Evolutionary conservation across 2,329 filamentous ascomycete species (phyloP), one percentile per base, ranked within the genome.

Genomic region (Drechslerella stenobrocha): DNA sequence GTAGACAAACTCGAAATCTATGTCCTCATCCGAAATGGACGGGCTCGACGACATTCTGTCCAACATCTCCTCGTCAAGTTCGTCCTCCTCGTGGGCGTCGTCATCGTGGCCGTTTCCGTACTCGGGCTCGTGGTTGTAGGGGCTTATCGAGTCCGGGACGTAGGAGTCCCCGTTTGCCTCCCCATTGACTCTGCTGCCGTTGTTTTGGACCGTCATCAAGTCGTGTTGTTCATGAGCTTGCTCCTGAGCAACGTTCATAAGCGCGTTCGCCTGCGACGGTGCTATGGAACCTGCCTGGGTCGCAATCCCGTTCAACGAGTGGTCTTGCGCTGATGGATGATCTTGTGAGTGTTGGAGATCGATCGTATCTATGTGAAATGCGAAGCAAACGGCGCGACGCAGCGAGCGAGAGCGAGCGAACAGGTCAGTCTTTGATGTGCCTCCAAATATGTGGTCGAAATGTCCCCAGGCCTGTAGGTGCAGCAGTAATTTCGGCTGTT

Each of bases 1-100:
- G 79, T 98, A 98, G 69, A 98, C 93, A 78, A 97, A 97, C 77
- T 97, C 92, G 80, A 98, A 97, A 81, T 98, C 93, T 78, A 98
- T 98, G 75, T 98, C 93, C 83, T 98, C 93, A 97, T 69, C 64
- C 26, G 64, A 69, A 18, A 69, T 69, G 73, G 92, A 97, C 75
- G 93, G 93, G 74, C 92, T 97, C 78, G 91, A 97, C 74, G 92
- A 97, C 72, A 98, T 96, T 78, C 93, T 93, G 80, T 97, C 93
- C 88, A 95, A 90, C 85, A 96, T 86, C 77, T 97, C 92, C 77
- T 96, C 86, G 75, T 95, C 90, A 76, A 90, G 79, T 73, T 88
- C 83, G 72, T 88, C 87, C 67, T 89, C 84, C 47, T 81, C 88
- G 73, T 87, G 52, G 67, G 67, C 61, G 67, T 75, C 73, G 60